These are phyloP conservation scores for Exsudoporus frostii DNA, from an alignment of 768 basidiomycete species.

Conservation along the genomic window DNA sequence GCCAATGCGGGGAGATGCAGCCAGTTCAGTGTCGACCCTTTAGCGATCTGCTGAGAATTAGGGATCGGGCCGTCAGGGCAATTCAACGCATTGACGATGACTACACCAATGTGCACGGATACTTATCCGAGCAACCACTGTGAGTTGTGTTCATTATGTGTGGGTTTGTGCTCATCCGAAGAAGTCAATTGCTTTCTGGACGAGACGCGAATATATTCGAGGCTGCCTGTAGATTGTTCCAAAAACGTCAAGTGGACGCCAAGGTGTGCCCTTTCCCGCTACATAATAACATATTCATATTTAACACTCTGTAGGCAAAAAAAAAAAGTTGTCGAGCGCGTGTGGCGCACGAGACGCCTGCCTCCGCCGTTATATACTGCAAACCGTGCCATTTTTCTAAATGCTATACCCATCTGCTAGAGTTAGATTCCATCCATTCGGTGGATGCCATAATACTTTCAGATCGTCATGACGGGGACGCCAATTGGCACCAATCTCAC, in stretches of 20 bases:
- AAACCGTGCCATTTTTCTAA: slow-evolving; percentile 33
- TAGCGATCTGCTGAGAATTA: slow-evolving; percentile 40
- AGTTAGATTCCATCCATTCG: slow-evolving; percentile 34
- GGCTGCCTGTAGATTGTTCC: slow-evolving; percentile 29
- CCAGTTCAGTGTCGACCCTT: slow-evolving; percentile 59
- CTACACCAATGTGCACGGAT: slow-evolving; percentile 7
- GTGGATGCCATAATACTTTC: slow-evolving; percentile 33
- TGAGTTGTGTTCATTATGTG: slow-evolving; percentile 14
- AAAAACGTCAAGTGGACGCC: slow-evolving; percentile 14
- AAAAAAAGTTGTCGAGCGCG: slow-evolving; percentile 22
- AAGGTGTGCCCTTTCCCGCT: slow-evolving; percentile 9
- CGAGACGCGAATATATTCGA: slow-evolving; percentile 29
- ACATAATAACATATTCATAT: not conserved
- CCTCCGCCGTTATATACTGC: slow-evolving; percentile 32
- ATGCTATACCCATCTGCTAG: slow-evolving; percentile 39
- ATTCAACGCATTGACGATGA: slow-evolving; percentile 19
- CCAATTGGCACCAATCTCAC: slow-evolving; percentile 38
- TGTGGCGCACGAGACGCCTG: slow-evolving; percentile 15
- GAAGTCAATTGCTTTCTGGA: slow-evolving; percentile 25
- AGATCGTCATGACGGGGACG: slow-evolving; percentile 14
- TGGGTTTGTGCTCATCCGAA: slow-evolving; percentile 5
- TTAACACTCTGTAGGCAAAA: slow-evolving; percentile 6
- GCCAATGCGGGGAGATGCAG: slow-evolving; percentile 57
- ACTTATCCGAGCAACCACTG: slow-evolving; percentile 19
- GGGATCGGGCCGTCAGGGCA: slow-evolving; percentile 37